Percentiles rank a stretch among this genome's conserved stretches.
Evolutionary conservation across 768 basidiomycete genomes (phyloP).

Genomic region (Tubosaeta sp.): DNA sequence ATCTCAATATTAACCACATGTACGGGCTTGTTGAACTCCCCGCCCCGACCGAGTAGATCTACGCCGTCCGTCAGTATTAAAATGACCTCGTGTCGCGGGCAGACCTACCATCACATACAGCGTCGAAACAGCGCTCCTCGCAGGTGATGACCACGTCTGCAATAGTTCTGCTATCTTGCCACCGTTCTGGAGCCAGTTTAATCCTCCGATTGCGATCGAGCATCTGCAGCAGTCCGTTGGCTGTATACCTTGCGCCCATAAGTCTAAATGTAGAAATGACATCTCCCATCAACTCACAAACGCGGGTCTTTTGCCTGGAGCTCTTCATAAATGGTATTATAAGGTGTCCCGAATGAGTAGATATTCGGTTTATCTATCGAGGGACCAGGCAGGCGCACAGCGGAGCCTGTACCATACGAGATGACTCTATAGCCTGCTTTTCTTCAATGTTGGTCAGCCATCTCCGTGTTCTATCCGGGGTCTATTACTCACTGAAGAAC

Average conservation of each 20-base stretch:
- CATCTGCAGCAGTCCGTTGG: slow-evolving; percentile 94
- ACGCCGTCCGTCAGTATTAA: slow-evolving; percentile 11
- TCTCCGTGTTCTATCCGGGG: background rate
- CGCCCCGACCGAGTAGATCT: slow-evolving; percentile 86
- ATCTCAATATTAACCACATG: slow-evolving; percentile 98
- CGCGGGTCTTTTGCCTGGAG: slow-evolving; percentile 76
- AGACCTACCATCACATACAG: slow-evolving; percentile 89
- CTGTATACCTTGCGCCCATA: slow-evolving; percentile 63
- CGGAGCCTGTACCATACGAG: slow-evolving; percentile 94
- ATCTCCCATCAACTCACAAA: slow-evolving; percentile 51
- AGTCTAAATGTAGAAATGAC: slow-evolving; percentile 6
- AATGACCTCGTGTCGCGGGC: slow-evolving; percentile 6
- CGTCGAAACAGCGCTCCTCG: slow-evolving; percentile 97
- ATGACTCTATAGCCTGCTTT: slow-evolving; percentile 90
- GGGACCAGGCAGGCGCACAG: slow-evolving; percentile 92
- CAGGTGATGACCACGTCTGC: slow-evolving; percentile 99
- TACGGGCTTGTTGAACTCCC: slow-evolving; percentile 90
- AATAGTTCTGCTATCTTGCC: slow-evolving; percentile 86
- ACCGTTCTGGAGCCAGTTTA: slow-evolving; percentile 91
- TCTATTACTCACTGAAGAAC: slow-evolving; percentile 69
- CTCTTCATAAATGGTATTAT: slow-evolving; percentile 93
- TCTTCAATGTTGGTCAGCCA: slow-evolving; percentile 39
- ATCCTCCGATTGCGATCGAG: slow-evolving; percentile 91
- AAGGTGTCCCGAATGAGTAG: slow-evolving; percentile 94
- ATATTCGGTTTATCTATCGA: slow-evolving; percentile 98